A percentile compares a stretch with the other conserved stretches of the same genome.
These are phyloP conservation scores for Rhododendron ferrugineum DNA, from an alignment of 148 eudicot genomes.

Conservation along the genomic window DNA sequence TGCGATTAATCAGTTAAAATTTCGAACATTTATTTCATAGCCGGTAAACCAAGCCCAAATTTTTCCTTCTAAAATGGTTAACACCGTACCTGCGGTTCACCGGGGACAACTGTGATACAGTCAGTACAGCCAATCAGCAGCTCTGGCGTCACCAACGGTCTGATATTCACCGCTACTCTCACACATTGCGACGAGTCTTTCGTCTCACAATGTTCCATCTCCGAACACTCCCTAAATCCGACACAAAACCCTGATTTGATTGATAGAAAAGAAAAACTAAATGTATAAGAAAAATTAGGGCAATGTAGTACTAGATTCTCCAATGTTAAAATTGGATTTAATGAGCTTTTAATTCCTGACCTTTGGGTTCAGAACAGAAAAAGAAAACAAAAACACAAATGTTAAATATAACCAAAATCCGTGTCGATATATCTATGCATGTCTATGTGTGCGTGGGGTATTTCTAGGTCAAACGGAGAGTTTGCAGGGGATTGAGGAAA, in stretches of 20 bases:
- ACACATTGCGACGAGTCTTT: slow-evolving; percentile 47
- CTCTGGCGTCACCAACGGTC: slow-evolving; percentile 72
- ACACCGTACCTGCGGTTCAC: slow-evolving; percentile 61
- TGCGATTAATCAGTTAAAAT: neutral
- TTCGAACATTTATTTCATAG: neutral
- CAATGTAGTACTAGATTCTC: neutral
- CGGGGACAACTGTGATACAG: slow-evolving; percentile 48
- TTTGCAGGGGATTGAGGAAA: neutral
- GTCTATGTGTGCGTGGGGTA: neutral
- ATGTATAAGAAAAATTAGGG: neutral
- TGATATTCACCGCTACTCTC: slow-evolving; percentile 68
- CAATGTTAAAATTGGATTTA: neutral
- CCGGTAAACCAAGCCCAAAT: neutral
- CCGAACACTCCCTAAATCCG: slow-evolving; percentile 5
- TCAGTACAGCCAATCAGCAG: slow-evolving; percentile 68
- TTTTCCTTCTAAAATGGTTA: neutral
- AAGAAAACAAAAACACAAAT: neutral
- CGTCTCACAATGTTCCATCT: slow-evolving; percentile 37
- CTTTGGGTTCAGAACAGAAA: neutral
- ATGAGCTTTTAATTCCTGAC: neutral
- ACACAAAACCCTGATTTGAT: neutral
- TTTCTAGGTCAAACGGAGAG: neutral
- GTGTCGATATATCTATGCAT: neutral
- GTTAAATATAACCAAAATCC: neutral
- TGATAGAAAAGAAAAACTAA: neutral